Conservation (phyloP, 208 protist species). For the Porcisia hertigi region DNA sequence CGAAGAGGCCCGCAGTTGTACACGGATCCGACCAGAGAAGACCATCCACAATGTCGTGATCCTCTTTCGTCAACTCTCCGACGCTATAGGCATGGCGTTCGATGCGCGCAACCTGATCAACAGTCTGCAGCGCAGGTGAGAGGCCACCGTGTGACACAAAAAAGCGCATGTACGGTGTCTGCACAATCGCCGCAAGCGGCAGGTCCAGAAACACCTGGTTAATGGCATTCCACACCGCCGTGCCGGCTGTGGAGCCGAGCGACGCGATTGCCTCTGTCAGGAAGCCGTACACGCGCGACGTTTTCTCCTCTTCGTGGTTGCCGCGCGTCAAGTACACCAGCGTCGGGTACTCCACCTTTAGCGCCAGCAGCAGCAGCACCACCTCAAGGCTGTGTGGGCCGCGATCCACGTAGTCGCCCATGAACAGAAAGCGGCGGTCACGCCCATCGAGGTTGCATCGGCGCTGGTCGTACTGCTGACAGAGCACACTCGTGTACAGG, state of each 20-base stretch:
- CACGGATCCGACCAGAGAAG: conserved; percentile 98
- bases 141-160: conserved; percentile 98
- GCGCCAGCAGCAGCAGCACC: conserved; percentile 77
- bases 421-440: conserved; percentile 91
- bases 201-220: conserved; percentile 78
- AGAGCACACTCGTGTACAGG: conserved; percentile 62
- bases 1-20: conserved; percentile 81
- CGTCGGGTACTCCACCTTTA: conserved; percentile 79
- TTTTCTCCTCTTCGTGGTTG: conserved; percentile 87
- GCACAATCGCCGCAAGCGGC: conserved; percentile 72
- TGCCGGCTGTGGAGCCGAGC: conserved; percentile 42
- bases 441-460: conserved; percentile 26
- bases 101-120: conserved; percentile 40
- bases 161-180: conserved; percentile 88
- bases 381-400: conserved; percentile 55
- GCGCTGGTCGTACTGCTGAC: conserved; percentile 58
- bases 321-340: conserved; percentile 82
- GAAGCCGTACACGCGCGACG: conserved; percentile 75
- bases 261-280: conserved; percentile 51
- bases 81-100: conserved; percentile 44
- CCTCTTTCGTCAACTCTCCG: conserved; percentile 87
- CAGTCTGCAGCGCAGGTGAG: conserved; percentile 77
- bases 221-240: conserved; percentile 64
- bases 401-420: conserved; percentile 99
- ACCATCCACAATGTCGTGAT: conserved; percentile 96